These are phyloP conservation scores for Schizophyllum amplum DNA, from an alignment of 1,284 basidiomycete species.

Conservation along the genomic window DNA sequence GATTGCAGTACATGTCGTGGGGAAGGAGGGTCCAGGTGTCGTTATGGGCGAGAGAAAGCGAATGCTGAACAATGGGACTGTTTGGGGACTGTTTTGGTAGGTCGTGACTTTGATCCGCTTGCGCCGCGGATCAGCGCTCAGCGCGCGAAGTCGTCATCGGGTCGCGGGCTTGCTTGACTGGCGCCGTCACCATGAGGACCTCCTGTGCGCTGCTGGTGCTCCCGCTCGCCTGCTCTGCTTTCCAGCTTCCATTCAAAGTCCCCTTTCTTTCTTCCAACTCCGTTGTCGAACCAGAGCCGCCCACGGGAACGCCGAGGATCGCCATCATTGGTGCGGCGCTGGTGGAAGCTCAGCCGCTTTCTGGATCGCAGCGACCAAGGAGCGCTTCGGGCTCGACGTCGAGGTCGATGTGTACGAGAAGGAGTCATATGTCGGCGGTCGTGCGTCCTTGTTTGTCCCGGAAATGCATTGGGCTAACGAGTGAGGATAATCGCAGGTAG, in stretches of 20 bases:
- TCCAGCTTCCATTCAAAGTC: conserved; percentile 50
- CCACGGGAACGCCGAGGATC: conserved; percentile 33
- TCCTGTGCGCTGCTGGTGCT: conserved; percentile 12
- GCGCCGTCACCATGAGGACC: neutral
- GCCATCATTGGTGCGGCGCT: conserved; percentile 89
- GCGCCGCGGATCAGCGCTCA: too few relatives aligned
- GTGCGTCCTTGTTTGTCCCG: conserved; percentile 40
- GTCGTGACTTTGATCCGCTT: too few relatives aligned
- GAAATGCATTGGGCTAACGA: neutral
- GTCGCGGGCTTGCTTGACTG: too few relatives aligned
- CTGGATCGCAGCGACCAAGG: conserved; percentile 73
- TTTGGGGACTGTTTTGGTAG: too few relatives aligned
- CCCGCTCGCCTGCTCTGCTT: conserved; percentile 29
- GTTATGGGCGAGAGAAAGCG: too few relatives aligned
- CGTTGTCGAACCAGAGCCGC: conserved; percentile 4
- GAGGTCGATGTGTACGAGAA: conserved; percentile 82
- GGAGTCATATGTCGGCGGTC: conserved; percentile 70
- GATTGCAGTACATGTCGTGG: neutral
- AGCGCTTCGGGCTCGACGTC: conserved; percentile 55
- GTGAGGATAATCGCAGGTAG: conserved; percentile 41
- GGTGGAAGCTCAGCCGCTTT: conserved; percentile 82
- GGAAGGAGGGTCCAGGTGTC: neutral
- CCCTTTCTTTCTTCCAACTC: conserved; percentile 22
- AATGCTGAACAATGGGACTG: neutral
- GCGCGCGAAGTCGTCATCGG: conserved; percentile 14